Evolutionary conservation across 2,329 filamentous ascomycete genomes (phyloP).

Genomic region (Pseudogymnoascus sp.): DNA sequence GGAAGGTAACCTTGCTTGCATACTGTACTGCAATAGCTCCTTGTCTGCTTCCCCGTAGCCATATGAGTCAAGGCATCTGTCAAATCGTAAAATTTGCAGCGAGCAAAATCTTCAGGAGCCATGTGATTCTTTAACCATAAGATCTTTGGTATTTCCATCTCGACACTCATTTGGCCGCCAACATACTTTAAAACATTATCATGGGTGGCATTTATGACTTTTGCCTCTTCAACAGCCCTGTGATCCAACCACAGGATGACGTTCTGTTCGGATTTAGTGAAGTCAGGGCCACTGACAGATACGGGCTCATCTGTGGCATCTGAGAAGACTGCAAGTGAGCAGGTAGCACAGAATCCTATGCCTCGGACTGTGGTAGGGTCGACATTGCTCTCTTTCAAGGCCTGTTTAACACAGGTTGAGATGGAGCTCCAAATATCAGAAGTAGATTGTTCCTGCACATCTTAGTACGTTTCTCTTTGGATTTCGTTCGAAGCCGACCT

Average conservation of each 20-base stretch:
- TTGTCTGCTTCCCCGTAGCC: constrained; percentile 82
- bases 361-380: constrained; percentile 70
- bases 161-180: constrained; percentile 95
- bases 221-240: constrained; percentile 80
- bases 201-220: constrained; percentile 83
- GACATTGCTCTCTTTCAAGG: constrained; percentile 73
- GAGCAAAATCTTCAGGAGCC: constrained; percentile 79
- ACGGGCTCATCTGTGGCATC: constrained; percentile 85
- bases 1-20: constrained; percentile 97
- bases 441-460: constrained; percentile 82
- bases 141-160: constrained; percentile 99
- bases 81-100: constrained; percentile 96
- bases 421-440: constrained; percentile 95
- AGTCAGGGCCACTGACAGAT: constrained; percentile 81
- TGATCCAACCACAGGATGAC: constrained; percentile 98
- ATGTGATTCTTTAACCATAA: constrained; percentile 98
- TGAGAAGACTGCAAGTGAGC: constrained; percentile 85
- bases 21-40: constrained; percentile 91
- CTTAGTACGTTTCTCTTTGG: not conserved
- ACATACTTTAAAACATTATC: constrained; percentile 95
- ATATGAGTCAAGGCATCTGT: constrained; percentile 89
- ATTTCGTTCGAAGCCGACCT: constrained; percentile 23
- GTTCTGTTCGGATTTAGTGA: constrained; percentile 81
- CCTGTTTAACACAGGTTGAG: constrained; percentile 76
- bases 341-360: constrained; percentile 97